phyloP scores from a whole-genome alignment of 108 stramenopile genomes.

The Fragilariopsis cylindrus region DNA sequence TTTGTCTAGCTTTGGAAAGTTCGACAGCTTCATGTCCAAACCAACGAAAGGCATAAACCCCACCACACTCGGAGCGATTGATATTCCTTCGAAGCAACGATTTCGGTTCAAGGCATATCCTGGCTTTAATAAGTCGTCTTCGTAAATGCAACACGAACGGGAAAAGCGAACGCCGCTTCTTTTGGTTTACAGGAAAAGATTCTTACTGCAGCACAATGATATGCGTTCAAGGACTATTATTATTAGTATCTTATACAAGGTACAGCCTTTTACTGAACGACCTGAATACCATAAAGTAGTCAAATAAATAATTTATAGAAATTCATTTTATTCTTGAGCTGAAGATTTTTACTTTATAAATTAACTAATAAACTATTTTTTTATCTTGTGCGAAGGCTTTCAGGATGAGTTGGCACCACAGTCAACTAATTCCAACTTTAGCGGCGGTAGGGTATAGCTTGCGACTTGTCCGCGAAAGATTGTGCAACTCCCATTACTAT shows the following conservation, averaged over 20 bases:
- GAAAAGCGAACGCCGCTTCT: too few species aligned
- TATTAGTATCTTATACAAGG: too few species aligned
- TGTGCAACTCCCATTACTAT: constrained; percentile 29
- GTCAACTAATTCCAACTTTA: constrained; percentile 75
- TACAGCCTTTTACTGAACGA: too few species aligned
- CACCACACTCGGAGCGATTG: constrained; percentile 12
- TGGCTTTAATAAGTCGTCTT: constrained; percentile 31
- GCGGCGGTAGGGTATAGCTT: constrained; percentile 59
- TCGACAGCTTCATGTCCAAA: constrained; percentile 28
- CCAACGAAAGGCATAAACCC: constrained; percentile 22
- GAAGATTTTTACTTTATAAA: too few species aligned
- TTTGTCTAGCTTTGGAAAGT: constrained; percentile 38
- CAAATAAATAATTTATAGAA: too few species aligned
- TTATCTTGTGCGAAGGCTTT: not conserved
- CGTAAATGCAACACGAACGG: too few species aligned
- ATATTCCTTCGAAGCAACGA: constrained; percentile 32
- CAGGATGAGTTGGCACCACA: constrained; percentile 30
- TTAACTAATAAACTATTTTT: not conserved
- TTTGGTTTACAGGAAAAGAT: too few species aligned
- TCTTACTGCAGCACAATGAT: too few species aligned
- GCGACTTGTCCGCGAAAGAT: constrained; percentile 34
- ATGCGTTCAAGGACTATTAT: too few species aligned
- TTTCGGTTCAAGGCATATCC: constrained; percentile 42
- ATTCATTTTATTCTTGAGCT: too few species aligned
- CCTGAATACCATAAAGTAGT: too few species aligned